Base-by-base conservation (phyloP, 495 filamentous ascomycete genomes). In the Aspergillus campestris region DNA sequence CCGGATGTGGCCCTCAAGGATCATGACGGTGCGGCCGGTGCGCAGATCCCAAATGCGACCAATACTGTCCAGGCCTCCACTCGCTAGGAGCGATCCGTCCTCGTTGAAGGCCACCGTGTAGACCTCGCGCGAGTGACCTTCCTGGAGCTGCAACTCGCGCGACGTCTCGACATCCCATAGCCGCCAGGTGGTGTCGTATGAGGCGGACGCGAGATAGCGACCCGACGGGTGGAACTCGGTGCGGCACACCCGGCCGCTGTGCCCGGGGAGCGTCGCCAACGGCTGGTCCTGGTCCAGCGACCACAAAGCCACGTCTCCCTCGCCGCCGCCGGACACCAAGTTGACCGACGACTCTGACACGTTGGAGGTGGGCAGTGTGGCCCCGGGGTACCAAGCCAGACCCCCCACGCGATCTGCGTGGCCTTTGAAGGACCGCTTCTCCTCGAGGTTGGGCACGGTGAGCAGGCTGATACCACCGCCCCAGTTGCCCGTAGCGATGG, bases 41-140 rank as follows among this genome's bases (percentile, higher is more conserved):
- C 92, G 77, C n/a, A 97, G 56, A 65, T 99, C 92, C 94, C 94
- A 99, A 45, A 99, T 84, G 4, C 94, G 78, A 1, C 92, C 92
- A 37, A 94, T 90, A 47, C 89, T 95, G 64, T 99, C 92, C 34
- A 95, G 69, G 1, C 92, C 92, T 24, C 83, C 94, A 61, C 83
- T 91, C 1, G 89, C 92, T 10, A 97, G 69, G 2, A 99, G 74
- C 5, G 87, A 92, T 3, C 92, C 92, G 56, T 97, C 94, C 2
- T 77, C 78, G 62, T 92, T 94, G 68, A 95, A 95, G 42, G 80
- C 74, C 15, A 96, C 78, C 3, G 89, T 74, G 52, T 91, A 96
- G 9, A 95, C 91, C 41, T 94, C 94, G 31, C 87, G 78, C 6
- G 86, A 89, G 61, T 99, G 92, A 4, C 94, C 92, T 70, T 99